These are phyloP conservation scores for Penicillium decumbens DNA, from an alignment of 2,329 filamentous ascomycete genomes.

Conservation along the genomic window DNA sequence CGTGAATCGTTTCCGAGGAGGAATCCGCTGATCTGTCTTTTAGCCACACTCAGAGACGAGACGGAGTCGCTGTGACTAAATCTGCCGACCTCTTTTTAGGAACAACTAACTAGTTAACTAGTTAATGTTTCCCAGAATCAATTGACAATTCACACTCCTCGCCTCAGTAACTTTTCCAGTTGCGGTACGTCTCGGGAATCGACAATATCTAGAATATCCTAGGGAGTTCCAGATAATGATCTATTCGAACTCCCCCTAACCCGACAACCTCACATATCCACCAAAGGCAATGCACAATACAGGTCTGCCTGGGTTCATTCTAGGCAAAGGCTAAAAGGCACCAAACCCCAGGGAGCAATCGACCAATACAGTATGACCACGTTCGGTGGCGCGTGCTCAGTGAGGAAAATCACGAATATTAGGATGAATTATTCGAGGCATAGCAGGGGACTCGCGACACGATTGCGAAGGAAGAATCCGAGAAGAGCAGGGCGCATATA, in stretches of 20 bases:
- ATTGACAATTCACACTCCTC: too few species aligned
- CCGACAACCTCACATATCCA: background rate
- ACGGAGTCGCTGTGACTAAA: too few species aligned
- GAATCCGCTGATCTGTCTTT: too few species aligned
- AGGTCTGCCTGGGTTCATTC: background rate
- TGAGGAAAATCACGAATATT: background rate
- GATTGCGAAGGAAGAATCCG: background rate
- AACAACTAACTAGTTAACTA: too few species aligned
- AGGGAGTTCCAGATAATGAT: too few species aligned
- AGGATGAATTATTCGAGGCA: background rate
- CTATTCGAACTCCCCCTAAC: background rate
- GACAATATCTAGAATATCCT: too few species aligned
- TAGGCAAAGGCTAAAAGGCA: constrained; percentile 1
- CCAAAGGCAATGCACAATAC: background rate
- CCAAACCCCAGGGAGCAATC: background rate
- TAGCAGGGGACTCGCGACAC: background rate
- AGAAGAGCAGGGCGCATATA: background rate
- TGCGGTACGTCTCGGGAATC: too few species aligned
- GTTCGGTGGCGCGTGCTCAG: constrained; percentile 8
- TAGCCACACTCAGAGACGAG: too few species aligned
- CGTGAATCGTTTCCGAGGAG: too few species aligned
- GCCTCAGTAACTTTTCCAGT: too few species aligned
- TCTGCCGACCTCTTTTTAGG: too few species aligned
- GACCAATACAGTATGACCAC: constrained; percentile 1
- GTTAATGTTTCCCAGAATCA: too few species aligned